Percentiles rank a stretch among this genome's conserved stretches.
These are phyloP conservation scores for Dipteronia dyeriana DNA, from an alignment of 345 rosid species.

Conservation along the genomic window DNA sequence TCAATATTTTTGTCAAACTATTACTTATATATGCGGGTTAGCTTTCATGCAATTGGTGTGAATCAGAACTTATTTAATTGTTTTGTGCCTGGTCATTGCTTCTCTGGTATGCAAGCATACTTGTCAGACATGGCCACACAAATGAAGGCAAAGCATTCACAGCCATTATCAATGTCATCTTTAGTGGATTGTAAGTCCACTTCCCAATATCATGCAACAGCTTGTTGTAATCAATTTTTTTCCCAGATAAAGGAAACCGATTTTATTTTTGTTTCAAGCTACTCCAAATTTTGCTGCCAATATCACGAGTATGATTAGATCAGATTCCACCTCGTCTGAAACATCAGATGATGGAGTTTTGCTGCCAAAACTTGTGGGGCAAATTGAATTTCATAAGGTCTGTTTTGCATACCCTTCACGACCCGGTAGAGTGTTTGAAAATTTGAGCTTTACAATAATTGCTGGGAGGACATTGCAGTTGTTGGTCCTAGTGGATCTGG, in stretches of 20 bases:
- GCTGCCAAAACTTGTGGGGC: constrained; percentile 50
- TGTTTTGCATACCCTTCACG: constrained; percentile 73
- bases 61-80: constrained; percentile 4
- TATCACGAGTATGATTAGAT: constrained; percentile 52
- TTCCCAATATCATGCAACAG: not conserved
- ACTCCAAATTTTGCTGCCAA: constrained; percentile 68
- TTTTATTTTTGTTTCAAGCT: constrained; percentile 43
- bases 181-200: constrained; percentile 76
- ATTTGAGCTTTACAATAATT: constrained; percentile 57
- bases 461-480: constrained; percentile 70
- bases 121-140: constrained; percentile 63
- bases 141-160: constrained; percentile 82
- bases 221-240: not conserved
- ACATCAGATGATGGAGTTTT: constrained; percentile 34
- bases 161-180: constrained; percentile 69
- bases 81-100: constrained; percentile 81
- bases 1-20: too few species aligned
- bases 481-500: constrained; percentile 96
- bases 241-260: constrained; percentile 17
- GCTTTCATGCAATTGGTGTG: too few species aligned
- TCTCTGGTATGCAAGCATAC: constrained; percentile 78
- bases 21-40: too few species aligned
- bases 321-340: constrained; percentile 27
- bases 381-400: constrained; percentile 59
- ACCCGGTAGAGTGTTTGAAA: constrained; percentile 57